Conservation (phyloP, 2,329 filamentous ascomycete genomes). For the Colletotrichum eleusines region DNA sequence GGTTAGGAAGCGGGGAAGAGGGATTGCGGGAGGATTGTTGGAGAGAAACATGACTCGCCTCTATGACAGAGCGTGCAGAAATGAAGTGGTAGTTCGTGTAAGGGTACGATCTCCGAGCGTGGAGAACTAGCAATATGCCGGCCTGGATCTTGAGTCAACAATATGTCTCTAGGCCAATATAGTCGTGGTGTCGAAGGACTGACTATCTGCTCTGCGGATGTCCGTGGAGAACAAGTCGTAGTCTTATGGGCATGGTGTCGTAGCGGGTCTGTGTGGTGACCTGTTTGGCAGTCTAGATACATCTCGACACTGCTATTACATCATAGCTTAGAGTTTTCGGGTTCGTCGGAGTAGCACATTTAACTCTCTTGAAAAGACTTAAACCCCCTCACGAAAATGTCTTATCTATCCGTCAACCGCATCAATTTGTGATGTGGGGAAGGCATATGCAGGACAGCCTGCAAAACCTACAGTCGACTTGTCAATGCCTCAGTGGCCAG, state of each 20-base stretch:
- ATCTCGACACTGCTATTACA: constrained; percentile 27
- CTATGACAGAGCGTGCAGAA: not conserved
- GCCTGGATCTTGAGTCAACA: not conserved
- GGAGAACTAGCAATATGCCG: not conserved
- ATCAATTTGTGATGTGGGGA: no score
- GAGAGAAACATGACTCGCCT: constrained; percentile 41
- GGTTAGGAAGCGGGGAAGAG: constrained; percentile 41
- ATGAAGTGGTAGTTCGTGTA: not conserved
- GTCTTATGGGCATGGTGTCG: constrained; percentile 31
- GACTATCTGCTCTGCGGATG: constrained; percentile 28
- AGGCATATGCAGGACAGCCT: no score
- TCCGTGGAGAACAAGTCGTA: constrained; percentile 28
- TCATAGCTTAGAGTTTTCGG: constrained; percentile 36
- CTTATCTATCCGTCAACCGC: no score
- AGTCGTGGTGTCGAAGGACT: not conserved
- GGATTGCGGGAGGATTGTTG: constrained; percentile 25
- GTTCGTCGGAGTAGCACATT: not conserved
- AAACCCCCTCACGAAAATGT: no score
- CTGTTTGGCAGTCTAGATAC: constrained; percentile 10
- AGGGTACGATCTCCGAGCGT: not conserved
- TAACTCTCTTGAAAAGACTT: not conserved
- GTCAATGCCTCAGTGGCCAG: not conserved
- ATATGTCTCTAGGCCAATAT: not conserved
- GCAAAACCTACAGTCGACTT: not conserved
- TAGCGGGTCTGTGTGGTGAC: constrained; percentile 39